Percentiles rank a stretch among this genome's conserved stretches.
phyloP scores from a whole-genome alignment of 768 basidiomycete genomes.

The Pleurotus tuber-regium region DNA sequence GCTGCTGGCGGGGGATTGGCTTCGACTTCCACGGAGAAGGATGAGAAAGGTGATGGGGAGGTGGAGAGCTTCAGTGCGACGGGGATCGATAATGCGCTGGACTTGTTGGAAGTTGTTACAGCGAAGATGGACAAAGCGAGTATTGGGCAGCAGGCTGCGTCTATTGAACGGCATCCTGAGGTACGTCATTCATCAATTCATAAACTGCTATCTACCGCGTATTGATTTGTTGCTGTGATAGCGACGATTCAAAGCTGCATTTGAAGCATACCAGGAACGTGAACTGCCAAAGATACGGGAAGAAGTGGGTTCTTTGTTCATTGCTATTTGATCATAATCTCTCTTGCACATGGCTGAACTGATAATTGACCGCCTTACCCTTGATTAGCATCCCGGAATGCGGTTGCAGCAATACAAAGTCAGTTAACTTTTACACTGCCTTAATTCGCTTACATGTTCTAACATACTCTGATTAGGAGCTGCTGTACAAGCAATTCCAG shows the following conservation, averaged over 20 bases:
- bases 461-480: constrained; percentile 50
- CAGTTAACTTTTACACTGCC: constrained; percentile 12
- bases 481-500: constrained; percentile 93
- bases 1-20: constrained; percentile 63
- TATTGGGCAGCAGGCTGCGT: constrained; percentile 82
- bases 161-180: constrained; percentile 90
- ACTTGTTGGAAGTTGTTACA: constrained; percentile 84
- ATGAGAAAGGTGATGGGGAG: constrained; percentile 26
- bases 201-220: constrained; percentile 3
- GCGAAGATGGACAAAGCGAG: constrained; percentile 94
- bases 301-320: constrained; percentile 52
- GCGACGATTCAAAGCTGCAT: constrained; percentile 93
- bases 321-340: constrained; percentile 11
- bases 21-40: constrained; percentile 19
- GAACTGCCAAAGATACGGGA: constrained; percentile 76
- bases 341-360: constrained; percentile 16
- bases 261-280: constrained; percentile 84
- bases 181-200: constrained; percentile 37
- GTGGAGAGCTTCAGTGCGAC: constrained; percentile 77
- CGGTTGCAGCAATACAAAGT: constrained; percentile 90
- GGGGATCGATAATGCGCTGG: constrained; percentile 88
- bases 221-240: constrained; percentile 28
- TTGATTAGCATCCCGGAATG: constrained; percentile 76
- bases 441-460: constrained; percentile 1
- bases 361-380: no score